Evolutionary conservation across 345 rosid species (phyloP).

Genomic region (Euclidium syriacum): DNA sequence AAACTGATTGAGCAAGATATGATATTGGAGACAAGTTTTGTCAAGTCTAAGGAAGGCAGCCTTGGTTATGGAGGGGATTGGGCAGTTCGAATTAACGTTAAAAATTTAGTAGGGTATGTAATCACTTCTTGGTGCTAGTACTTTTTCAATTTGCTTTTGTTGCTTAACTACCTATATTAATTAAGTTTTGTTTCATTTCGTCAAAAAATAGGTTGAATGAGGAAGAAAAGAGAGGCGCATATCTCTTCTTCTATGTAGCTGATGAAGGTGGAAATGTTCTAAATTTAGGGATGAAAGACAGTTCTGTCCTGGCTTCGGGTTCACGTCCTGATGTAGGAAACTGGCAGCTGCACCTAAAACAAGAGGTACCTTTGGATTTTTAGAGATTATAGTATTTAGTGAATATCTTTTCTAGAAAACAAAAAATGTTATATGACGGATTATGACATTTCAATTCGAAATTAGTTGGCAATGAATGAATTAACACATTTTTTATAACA

Average conservation of each 20-base stretch:
- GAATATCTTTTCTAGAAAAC: background rate
- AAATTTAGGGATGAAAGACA: conserved; percentile 36
- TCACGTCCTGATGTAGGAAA: conserved; percentile 54
- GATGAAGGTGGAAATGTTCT: conserved; percentile 71
- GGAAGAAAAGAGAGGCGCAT: conserved; percentile 44
- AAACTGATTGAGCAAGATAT: conserved; percentile 62
- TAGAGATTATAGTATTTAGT: background rate
- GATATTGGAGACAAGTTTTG: conserved; percentile 64
- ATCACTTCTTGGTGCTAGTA: too few species aligned
- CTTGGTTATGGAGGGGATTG: conserved; percentile 98
- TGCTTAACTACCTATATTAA: background rate
- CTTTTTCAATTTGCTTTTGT: background rate
- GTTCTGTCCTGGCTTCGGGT: conserved; percentile 65
- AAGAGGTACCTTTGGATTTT: conserved; percentile 43
- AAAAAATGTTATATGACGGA: background rate
- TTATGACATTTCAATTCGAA: too few species aligned
- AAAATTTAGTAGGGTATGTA: conserved; percentile 45
- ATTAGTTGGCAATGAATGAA: too few species aligned
- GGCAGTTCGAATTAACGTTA: conserved; percentile 62
- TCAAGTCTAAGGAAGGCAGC: conserved; percentile 60
- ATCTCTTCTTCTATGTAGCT: conserved; percentile 82
- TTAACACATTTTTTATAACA: too few species aligned
- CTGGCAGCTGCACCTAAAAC: conserved; percentile 83
- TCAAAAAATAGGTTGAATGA: conserved; percentile 37
- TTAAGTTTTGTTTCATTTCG: background rate